These are phyloP conservation scores for Lentinula guzmanii DNA, from an alignment of 768 basidiomycete species.

Conservation along the genomic window DNA sequence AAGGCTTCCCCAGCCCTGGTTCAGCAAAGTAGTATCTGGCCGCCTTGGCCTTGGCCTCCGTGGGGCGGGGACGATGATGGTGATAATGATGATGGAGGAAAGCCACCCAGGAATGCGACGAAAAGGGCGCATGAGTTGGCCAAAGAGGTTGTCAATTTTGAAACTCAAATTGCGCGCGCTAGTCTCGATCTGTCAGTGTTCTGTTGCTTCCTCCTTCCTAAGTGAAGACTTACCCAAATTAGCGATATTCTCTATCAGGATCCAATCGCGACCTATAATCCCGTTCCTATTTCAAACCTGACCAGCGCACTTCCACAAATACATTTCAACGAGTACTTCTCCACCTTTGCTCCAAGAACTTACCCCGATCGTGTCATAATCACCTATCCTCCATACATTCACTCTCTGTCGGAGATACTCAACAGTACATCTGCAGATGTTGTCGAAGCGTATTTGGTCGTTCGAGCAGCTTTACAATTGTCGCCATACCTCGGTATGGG, in stretches of 20 bases:
- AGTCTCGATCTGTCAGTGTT: slow-evolving; percentile 69
- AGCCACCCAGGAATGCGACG: slow-evolving; percentile 43
- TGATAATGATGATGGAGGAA: slow-evolving; percentile 33
- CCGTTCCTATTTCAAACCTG: slow-evolving; percentile 63
- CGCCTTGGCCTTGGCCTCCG: slow-evolving; percentile 83
- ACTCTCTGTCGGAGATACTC: slow-evolving; percentile 63
- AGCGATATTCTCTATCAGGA: slow-evolving; percentile 72
- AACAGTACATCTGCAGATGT: slow-evolving; percentile 60
- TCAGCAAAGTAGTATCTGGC: slow-evolving; percentile 52
- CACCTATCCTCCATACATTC: slow-evolving; percentile 74
- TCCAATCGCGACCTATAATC: slow-evolving; percentile 88
- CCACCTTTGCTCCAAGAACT: slow-evolving; percentile 72
- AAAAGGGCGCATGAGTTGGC: slow-evolving; percentile 60
- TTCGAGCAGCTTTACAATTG: slow-evolving; percentile 64
- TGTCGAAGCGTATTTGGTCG: slow-evolving; percentile 82
- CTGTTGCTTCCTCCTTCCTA: neutral
- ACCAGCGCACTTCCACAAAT: slow-evolving; percentile 68
- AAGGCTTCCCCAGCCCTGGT: slow-evolving; percentile 15
- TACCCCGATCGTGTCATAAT: slow-evolving; percentile 77
- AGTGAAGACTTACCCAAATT: neutral
- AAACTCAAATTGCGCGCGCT: slow-evolving; percentile 69
- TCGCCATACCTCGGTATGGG: slow-evolving; percentile 67
- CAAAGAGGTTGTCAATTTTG: slow-evolving; percentile 68
- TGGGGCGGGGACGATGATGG: slow-evolving; percentile 63
- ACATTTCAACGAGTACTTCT: slow-evolving; percentile 79